These are phyloP conservation scores for Myriosclerotinia curreyana DNA, from an alignment of 2,329 filamentous ascomycete genomes.

Conservation along the genomic window DNA sequence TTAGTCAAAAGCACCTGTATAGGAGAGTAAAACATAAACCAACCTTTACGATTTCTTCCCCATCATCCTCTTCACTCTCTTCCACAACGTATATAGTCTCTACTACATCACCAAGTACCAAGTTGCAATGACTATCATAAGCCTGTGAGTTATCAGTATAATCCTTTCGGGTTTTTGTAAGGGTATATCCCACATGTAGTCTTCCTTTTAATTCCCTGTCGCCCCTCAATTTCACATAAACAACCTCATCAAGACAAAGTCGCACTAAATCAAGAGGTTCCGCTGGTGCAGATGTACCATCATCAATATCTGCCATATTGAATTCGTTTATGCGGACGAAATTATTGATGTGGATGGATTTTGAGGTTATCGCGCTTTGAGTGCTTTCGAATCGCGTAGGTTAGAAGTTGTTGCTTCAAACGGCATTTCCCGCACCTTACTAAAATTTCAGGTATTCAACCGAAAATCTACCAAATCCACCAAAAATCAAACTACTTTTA, in stretches of 20 bases:
- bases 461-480: conserved; percentile 3
- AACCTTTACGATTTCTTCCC: conserved; percentile 68
- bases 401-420: background rate
- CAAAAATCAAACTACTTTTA: conserved; percentile 10
- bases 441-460: conserved; percentile 9
- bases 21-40: conserved; percentile 28
- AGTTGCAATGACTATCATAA: conserved; percentile 97
- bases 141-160: conserved; percentile 55
- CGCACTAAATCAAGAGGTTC: conserved; percentile 96
- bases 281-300: conserved; percentile 64
- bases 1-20: background rate
- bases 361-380: conserved; percentile 12
- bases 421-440: conserved; percentile 10
- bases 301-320: conserved; percentile 79
- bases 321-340: conserved; percentile 19
- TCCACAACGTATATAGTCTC: conserved; percentile 95
- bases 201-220: conserved; percentile 94
- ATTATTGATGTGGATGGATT: conserved; percentile 4
- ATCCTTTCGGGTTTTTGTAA: conserved; percentile 27
- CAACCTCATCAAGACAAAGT: conserved; percentile 89
- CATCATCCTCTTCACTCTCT: conserved; percentile 72
- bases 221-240: conserved; percentile 94
- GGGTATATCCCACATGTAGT: conserved; percentile 70
- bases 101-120: conserved; percentile 93
- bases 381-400: background rate